Conservation (phyloP, 2,329 filamentous ascomycete genomes). For the Macrophomina tecta region DNA sequence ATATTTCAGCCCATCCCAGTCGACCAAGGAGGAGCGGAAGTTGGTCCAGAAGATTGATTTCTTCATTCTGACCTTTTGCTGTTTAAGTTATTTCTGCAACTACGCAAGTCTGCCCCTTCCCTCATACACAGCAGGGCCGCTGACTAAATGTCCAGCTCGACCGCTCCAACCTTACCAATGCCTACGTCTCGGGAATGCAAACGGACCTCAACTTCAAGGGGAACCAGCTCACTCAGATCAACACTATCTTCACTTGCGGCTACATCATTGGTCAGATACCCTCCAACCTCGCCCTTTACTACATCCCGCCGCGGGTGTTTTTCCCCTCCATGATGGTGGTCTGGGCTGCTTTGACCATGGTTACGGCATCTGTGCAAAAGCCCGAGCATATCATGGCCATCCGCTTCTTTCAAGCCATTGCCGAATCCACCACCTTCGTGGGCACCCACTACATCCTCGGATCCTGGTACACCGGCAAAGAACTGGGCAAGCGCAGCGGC, state of each 20-base stretch:
- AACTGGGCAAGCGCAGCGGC: slow-evolving; percentile 66
- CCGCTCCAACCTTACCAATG: slow-evolving; percentile 50
- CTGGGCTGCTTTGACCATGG: slow-evolving; percentile 70
- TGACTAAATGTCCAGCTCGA: slow-evolving; percentile 40
- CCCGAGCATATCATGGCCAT: slow-evolving; percentile 66
- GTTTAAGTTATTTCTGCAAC: slow-evolving; percentile 51
- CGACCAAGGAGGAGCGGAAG: slow-evolving; percentile 47
- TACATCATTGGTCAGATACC: slow-evolving; percentile 65
- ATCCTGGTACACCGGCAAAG: slow-evolving; percentile 66
- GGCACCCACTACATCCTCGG: slow-evolving; percentile 66
- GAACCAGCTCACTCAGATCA: slow-evolving; percentile 56
- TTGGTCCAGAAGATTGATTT: slow-evolving; percentile 67
- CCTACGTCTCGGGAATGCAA: slow-evolving; percentile 51
- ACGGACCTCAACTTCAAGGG: slow-evolving; percentile 48
- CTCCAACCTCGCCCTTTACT: slow-evolving; percentile 67
- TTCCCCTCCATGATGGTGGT: slow-evolving; percentile 68
- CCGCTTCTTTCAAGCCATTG: slow-evolving; percentile 60
- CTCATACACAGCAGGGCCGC: background rate
- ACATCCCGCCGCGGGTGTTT: slow-evolving; percentile 67
- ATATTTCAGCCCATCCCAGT: slow-evolving; percentile 44
- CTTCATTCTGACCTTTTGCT: slow-evolving; percentile 69
- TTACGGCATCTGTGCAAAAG: slow-evolving; percentile 59
- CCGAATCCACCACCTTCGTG: slow-evolving; percentile 63
- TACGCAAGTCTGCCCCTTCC: slow-evolving; percentile 33
- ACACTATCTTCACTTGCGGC: slow-evolving; percentile 46